phyloP scores from a whole-genome alignment of 1,284 basidiomycete species.

The Ceratobasidium sp. region DNA sequence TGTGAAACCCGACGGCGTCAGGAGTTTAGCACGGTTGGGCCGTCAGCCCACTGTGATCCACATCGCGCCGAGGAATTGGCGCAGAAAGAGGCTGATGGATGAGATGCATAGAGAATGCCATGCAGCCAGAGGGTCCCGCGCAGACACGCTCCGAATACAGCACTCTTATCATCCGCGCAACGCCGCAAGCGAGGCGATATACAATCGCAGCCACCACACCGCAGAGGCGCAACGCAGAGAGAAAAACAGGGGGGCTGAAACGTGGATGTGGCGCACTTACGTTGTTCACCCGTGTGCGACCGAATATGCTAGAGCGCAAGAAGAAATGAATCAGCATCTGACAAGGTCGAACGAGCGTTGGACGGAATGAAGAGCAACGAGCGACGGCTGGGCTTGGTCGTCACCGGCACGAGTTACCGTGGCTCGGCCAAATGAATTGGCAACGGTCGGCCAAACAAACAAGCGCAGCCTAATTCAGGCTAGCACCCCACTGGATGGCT shows the following conservation, averaged over 20 bases:
- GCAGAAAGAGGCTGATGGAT: background rate
- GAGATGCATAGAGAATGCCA: background rate
- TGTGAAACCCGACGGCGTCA: too few relatives aligned
- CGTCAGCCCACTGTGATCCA: background rate
- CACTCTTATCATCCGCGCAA: background rate
- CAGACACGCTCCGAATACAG: background rate
- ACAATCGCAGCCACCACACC: background rate
- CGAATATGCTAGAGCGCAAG: slow-evolving; percentile 21
- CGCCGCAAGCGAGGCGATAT: background rate
- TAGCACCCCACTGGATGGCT: background rate
- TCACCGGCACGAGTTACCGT: background rate
- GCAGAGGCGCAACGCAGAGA: background rate
- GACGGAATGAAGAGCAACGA: background rate
- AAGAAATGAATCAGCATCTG: slow-evolving; percentile 1
- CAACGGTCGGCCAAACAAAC: background rate
- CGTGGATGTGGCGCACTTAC: slow-evolving; percentile 8
- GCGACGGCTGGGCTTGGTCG: background rate
- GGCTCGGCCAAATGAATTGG: background rate
- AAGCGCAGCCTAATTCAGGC: slow-evolving; percentile 2
- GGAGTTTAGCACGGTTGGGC: background rate
- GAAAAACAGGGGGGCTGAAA: background rate
- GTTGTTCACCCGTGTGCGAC: slow-evolving; percentile 35
- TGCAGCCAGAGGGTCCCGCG: background rate
- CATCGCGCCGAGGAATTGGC: background rate
- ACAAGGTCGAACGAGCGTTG: background rate